Conservation (phyloP, 306 rosid species). For the Medicago ruthenica region DNA sequence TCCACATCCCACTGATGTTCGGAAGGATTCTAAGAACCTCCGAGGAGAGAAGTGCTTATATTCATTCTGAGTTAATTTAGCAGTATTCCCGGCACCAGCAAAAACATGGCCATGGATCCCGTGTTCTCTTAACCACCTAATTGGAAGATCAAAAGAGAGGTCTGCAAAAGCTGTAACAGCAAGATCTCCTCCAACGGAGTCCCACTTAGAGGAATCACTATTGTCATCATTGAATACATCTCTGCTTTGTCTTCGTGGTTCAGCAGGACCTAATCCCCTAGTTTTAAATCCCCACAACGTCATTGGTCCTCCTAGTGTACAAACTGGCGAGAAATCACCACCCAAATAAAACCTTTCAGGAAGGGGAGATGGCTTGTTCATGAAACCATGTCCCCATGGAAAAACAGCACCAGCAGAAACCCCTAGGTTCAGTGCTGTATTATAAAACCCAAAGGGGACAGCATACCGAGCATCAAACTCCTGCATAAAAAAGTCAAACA, state of each 20-base stretch:
- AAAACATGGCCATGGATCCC: conserved; percentile 95
- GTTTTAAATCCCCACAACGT: conserved; percentile 92
- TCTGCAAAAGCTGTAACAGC: conserved; percentile 94
- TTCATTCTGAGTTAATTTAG: conserved; percentile 83
- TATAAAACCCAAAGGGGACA: conserved; percentile 82
- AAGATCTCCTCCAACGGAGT: conserved; percentile 93
- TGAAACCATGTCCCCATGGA: conserved; percentile 89
- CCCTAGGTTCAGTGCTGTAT: conserved; percentile 88
- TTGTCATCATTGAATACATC: conserved; percentile 54
- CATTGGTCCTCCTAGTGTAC: conserved; percentile 81
- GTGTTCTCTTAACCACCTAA: conserved; percentile 82
- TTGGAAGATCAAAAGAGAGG: conserved; percentile 88
- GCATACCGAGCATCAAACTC: conserved; percentile 92
- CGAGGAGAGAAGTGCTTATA: conserved; percentile 65
- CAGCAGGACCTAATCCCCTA: conserved; percentile 89
- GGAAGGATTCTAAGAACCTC: conserved; percentile 77
- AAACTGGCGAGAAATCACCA: conserved; percentile 96
- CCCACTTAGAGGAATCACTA: conserved; percentile 62
- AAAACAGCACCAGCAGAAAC: conserved; percentile 77
- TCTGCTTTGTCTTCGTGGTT: conserved; percentile 66
- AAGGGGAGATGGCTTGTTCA: conserved; percentile 83
- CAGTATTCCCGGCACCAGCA: conserved; percentile 89
- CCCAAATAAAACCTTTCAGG: conserved; percentile 95
- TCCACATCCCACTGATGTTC: conserved; percentile 88
- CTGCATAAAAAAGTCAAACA: conserved; percentile 52